phyloP scores from a whole-genome alignment of 202 grass and related monocot genomes.

The Schoenoplectus triqueter region DNA sequence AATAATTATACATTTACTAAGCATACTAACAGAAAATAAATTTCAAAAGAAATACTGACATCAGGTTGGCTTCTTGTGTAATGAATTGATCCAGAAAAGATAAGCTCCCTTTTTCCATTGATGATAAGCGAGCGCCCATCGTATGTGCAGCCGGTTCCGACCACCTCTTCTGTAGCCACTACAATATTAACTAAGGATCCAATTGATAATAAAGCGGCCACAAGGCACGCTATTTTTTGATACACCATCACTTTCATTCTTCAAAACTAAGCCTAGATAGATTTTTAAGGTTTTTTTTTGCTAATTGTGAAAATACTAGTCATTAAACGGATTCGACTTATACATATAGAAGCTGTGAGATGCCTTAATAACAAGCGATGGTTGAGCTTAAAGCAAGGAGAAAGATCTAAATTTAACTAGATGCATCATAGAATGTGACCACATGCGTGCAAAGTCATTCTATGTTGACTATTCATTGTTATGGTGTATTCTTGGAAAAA shows the following conservation, averaged over 20 bases:
- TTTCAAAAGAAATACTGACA: constrained; percentile 30
- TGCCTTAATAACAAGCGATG: neutral
- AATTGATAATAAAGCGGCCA: constrained; percentile 30
- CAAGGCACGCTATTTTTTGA: constrained; percentile 25
- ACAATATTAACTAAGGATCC: constrained; percentile 15
- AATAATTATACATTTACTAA: neutral
- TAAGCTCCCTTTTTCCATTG: constrained; percentile 43
- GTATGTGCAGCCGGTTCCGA: constrained; percentile 22
- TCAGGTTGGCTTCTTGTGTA: constrained; percentile 51
- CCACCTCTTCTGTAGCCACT: neutral
- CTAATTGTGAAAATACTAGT: constrained; percentile 32
- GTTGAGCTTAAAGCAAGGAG: constrained; percentile 33
- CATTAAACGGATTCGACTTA: neutral
- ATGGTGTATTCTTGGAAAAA: neutral
- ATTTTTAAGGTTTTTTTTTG: neutral
- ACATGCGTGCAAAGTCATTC: constrained; percentile 5
- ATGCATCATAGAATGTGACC: constrained; percentile 10
- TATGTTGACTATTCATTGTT: constrained; percentile 28
- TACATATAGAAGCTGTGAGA: constrained; percentile 32
- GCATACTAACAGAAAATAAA: neutral
- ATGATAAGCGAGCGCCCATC: constrained; percentile 48
- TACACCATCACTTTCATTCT: constrained; percentile 8
- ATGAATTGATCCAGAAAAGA: constrained; percentile 55
- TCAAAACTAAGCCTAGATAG: constrained; percentile 38
- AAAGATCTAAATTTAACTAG: constrained; percentile 32